Base-by-base conservation (phyloP, 2,329 filamentous ascomycete genomes). In the Truncatella angustata region DNA sequence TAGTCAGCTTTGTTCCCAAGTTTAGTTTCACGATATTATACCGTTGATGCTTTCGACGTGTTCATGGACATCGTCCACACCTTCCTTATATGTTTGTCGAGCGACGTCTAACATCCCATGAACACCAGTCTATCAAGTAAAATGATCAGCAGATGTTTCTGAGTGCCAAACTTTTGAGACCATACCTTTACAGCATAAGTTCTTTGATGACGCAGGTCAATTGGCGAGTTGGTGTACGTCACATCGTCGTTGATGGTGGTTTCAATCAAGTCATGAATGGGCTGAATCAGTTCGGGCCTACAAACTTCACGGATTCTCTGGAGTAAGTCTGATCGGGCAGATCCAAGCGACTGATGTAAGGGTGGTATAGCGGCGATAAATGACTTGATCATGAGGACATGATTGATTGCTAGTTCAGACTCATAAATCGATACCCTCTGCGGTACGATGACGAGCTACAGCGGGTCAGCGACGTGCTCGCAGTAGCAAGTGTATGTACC, bases 101-200 rank as follows among this genome's bases (percentile, higher is more conserved):
- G 91, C 90, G 34, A 97, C 88, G 69, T 97, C 93, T 4, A 97
- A 81, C 52, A 97, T 80, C 2, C 90, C 90, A 60, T 90, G 91
- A 37, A 94, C 84, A 0, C 90, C 90, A 42, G 90, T 84, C 80
- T 90, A 58, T 6, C 4, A 32, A 34, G 11, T 58, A 59, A 56
- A 65, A 60, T 44, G 37, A 5, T 16, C 20, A 24, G 34, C 26
- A 18, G 28, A n/a, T n/a, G n/a, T n/a, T n/a, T n/a, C 34, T 10
- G 16, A 10, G 34, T 37, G 10, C 26, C 18, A 30, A 18, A 14
- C 18, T 11, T 20, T 30, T 7, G 14, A 30, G 16, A 10, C n/a
- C 59, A 52, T 63, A 85, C 84, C 73, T 88, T 94, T 28, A 97
- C 87, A 20, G 93, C 93, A 71, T 95, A 97, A 1, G 88, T 90